A percentile compares a stretch with the other conserved stretches of the same genome.
Conservation (phyloP, 2,329 filamentous ascomycete genomes). For the Furcasterigmium sp. region DNA sequence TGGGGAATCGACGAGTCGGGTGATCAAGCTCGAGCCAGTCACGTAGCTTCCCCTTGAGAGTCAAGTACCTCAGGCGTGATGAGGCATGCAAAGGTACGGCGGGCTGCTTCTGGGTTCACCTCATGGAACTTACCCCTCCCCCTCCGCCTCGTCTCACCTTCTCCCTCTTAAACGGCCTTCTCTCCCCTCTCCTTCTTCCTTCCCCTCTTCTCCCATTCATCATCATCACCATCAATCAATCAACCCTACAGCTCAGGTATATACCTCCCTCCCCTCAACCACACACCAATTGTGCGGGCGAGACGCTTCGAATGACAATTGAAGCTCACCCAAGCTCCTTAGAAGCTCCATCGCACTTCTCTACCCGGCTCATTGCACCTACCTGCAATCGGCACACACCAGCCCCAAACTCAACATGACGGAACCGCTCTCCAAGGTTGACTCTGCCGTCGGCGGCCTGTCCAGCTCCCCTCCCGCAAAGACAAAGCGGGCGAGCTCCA, state of each 20-base stretch:
- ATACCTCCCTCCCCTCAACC: neutral
- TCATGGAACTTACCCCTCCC: neutral
- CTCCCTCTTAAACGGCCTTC: slow-evolving; percentile 16
- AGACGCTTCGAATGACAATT: neutral
- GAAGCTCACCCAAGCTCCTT: neutral
- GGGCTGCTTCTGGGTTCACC: no score
- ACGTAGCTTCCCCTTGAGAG: neutral
- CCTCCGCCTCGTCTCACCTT: neutral
- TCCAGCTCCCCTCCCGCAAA: slow-evolving; percentile 57
- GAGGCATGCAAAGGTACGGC: no score
- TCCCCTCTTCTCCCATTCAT: slow-evolving; percentile 17
- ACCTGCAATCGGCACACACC: slow-evolving; percentile 3
- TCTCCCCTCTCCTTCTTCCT: slow-evolving; percentile 18
- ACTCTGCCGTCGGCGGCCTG: slow-evolving; percentile 82
- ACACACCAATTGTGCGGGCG: neutral
- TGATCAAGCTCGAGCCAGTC: neutral
- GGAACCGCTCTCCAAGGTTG: slow-evolving; percentile 75
- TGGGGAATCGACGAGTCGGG: neutral
- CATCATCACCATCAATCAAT: no score
- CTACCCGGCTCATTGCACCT: neutral
- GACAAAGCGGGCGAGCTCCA: slow-evolving; percentile 70
- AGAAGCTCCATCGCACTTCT: neutral
- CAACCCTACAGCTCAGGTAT: slow-evolving; percentile 11
- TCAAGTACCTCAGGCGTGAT: no score
- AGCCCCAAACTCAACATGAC: slow-evolving; percentile 25